A percentile compares a stretch with the other conserved stretches of the same genome.
Conservation (phyloP, 1,284 basidiomycete species). For the Cutaneotrichosporon dermatis region DNA sequence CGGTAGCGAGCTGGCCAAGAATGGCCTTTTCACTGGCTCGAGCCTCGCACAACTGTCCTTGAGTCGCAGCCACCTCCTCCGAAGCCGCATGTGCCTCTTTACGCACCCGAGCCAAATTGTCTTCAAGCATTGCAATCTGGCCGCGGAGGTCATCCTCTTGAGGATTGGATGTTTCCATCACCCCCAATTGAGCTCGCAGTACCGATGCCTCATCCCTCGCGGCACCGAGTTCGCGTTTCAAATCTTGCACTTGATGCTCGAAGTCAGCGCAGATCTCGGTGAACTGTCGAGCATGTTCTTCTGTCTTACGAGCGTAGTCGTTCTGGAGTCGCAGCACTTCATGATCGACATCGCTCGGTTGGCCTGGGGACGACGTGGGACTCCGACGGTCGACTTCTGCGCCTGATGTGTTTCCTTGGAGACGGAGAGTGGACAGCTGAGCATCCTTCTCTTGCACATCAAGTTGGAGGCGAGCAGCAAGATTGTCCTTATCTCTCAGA, state of each 20-base stretch:
- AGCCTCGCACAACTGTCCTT: not conserved
- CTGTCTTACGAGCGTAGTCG: conserved; percentile 38
- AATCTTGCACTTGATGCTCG: conserved; percentile 28
- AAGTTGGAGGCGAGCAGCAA: too few relatives aligned
- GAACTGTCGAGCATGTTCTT: conserved; percentile 38
- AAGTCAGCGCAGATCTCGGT: conserved; percentile 38
- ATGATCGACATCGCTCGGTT: not conserved
- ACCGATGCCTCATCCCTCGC: not conserved
- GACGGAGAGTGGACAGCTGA: too few relatives aligned
- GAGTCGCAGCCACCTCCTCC: not conserved
- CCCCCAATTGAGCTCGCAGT: not conserved
- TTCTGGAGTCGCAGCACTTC: not conserved
- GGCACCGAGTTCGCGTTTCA: conserved; percentile 24
- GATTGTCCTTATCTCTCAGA: too few relatives aligned
- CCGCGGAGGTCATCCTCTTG: not conserved
- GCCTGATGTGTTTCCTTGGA: too few relatives aligned
- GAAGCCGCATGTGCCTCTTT: conserved; percentile 10
- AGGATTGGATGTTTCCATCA: not conserved
- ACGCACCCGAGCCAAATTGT: conserved; percentile 13
- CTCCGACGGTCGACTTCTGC: too few relatives aligned
- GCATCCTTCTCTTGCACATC: too few relatives aligned
- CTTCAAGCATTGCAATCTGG: conserved; percentile 10
- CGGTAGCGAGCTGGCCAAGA: not conserved
- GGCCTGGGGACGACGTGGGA: too few relatives aligned
- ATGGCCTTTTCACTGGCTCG: not conserved